phyloP scores from a whole-genome alignment of 75 land plant genomes.

The Pinus albicaulis region DNA sequence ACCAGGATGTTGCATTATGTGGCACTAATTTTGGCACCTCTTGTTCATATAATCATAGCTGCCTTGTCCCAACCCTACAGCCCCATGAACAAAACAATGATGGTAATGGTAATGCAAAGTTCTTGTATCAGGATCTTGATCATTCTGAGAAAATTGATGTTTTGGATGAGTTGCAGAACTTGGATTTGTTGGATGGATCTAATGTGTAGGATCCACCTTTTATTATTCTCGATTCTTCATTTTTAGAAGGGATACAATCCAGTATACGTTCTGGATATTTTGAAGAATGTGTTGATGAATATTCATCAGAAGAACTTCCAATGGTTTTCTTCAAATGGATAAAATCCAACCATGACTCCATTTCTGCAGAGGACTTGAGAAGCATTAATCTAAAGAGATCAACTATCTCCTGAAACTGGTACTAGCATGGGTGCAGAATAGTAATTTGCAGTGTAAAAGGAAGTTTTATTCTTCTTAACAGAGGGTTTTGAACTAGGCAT shows the following conservation, averaged over 20 bases:
- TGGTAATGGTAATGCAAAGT: neutral
- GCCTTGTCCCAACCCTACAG: no score
- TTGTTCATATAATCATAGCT: no score
- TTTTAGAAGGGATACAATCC: neutral
- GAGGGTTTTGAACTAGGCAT: neutral
- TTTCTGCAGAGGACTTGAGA: constrained; percentile 63
- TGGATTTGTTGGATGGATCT: constrained; percentile 7
- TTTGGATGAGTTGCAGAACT: constrained; percentile 1
- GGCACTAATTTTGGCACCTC: no score
- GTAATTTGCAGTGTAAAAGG: constrained; percentile 46
- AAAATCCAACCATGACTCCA: constrained; percentile 50
- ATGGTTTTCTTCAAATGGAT: constrained; percentile 70
- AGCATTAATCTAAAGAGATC: constrained; percentile 62
- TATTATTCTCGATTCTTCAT: neutral
- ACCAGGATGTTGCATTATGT: no score
- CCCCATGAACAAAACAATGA: neutral
- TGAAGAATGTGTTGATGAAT: neutral
- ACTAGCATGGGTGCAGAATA: constrained; percentile 66
- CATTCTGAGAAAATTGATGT: neutral
- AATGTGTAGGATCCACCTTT: neutral
- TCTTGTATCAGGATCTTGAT: neutral
- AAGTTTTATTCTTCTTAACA: neutral
- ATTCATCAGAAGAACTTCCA: constrained; percentile 40
- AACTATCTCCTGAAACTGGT: constrained; percentile 68
- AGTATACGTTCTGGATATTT: no score